phyloP scores from a whole-genome alignment of 768 basidiomycete species.

The Mrakia blollopis region DNA sequence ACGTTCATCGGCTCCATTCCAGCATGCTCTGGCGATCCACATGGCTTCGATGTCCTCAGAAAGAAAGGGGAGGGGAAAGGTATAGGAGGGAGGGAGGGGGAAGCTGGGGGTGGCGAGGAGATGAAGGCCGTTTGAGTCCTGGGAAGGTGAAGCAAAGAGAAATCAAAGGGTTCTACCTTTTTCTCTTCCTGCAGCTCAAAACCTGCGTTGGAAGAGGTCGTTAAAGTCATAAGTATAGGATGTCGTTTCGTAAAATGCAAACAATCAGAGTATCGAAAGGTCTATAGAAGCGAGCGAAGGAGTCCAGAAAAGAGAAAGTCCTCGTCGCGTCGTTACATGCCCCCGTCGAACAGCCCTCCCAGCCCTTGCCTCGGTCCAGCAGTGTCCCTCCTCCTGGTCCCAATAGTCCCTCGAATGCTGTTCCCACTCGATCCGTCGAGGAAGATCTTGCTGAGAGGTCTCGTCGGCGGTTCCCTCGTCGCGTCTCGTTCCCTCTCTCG shows the following conservation, averaged over 20 bases:
- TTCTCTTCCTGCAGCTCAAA: no score
- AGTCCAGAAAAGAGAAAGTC: neutral
- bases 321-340: neutral
- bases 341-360: neutral
- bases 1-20: neutral
- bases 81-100: no score
- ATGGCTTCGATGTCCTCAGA: neutral
- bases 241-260: no score
- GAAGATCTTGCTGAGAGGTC: conserved; percentile 74
- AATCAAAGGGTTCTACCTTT: no score
- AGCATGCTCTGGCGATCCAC: neutral
- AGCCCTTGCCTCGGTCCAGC: neutral
- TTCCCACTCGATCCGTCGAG: conserved; percentile 54
- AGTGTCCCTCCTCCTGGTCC: neutral
- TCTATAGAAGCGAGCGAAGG: no score
- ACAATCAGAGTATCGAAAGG: no score
- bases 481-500: conserved; percentile 42
- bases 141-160: no score
- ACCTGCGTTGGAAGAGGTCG: no score
- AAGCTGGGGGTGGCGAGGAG: no score
- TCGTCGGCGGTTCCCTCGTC: conserved; percentile 33
- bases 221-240: no score
- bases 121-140: no score
- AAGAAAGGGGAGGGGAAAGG: no score
- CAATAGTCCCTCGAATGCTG: conserved; percentile 10